Base-by-base conservation (phyloP, 352 stramenopile species). In the Phytophthora niederhauseri region DNA sequence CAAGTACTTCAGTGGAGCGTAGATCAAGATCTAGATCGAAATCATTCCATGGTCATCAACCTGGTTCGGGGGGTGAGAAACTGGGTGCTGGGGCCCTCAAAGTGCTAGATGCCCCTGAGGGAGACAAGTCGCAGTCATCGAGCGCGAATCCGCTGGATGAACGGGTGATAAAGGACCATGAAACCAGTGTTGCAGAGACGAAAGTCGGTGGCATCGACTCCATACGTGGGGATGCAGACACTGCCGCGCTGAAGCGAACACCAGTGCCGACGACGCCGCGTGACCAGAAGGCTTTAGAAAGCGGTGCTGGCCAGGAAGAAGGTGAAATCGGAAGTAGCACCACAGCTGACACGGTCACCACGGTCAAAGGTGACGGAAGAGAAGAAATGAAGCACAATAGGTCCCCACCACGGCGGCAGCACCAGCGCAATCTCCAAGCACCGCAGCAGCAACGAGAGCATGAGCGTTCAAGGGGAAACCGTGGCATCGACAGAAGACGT, bases 1-100 rank as follows among this genome's bases (percentile, higher is more conserved):
- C 53, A 30, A 53, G 50, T 60, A 36, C n/a, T 17, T 49, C 56
- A 14, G 20, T 60, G 34, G 54, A 58, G 50, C 53, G 52, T 56
- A 62, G 48, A 60, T 71, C 68, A 26, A 57, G 63, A 24, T 78
- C 72, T 6, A 45, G 36, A n/a, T 45, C 36, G 14, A 45, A 45
- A 11, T 45, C 36, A n/a, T 19, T n/a, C 12, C 36, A 45, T 15
- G 36, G 36, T 45, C 36, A 45, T 15, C 36, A 11, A 0, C 4
- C n/a, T 7, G 36, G 11, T 6, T 45, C 15, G 36, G 36, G 36
- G 36, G 14, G 15, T 45, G 36, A 45, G 15, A 5, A n/a, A 11
- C 36, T 5, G 4, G 36, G 15, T 45, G 36, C 36, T 45, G 36
- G 36, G 15, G 11, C 36, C 1, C 6, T 15, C 36, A 9, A 34